These are phyloP conservation scores for Clavaria fumosa DNA, from an alignment of 768 basidiomycete species.

Conservation along the genomic window DNA sequence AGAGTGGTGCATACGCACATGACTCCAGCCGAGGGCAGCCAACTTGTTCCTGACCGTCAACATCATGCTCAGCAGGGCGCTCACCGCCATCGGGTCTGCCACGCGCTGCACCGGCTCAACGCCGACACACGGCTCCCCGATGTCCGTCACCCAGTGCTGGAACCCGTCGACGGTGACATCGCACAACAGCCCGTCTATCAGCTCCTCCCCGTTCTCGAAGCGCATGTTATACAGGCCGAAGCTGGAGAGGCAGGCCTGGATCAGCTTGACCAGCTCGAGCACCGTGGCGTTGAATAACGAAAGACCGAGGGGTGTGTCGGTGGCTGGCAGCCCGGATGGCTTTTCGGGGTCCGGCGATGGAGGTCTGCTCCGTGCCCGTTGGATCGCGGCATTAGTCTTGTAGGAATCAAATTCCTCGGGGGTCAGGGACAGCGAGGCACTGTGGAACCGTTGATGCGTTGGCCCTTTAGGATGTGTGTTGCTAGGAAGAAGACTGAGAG, in stretches of 20 bases:
- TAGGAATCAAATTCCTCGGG: no score
- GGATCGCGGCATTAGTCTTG: no score
- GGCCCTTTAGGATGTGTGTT: no score
- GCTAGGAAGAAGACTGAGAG: constrained; percentile 10
- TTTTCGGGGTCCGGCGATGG: constrained; percentile 17
- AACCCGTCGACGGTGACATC: constrained; percentile 64
- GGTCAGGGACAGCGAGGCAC: constrained; percentile 1
- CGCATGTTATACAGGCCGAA: constrained; percentile 43
- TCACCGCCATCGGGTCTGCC: constrained; percentile 57
- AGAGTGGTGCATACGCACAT: constrained; percentile 17
- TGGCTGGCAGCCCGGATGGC: no score
- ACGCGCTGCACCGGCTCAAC: constrained; percentile 63
- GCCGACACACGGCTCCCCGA: constrained; percentile 45
- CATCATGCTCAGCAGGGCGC: constrained; percentile 55
- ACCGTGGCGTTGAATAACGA: constrained; percentile 50
- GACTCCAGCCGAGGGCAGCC: constrained; percentile 33
- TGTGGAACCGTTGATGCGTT: no score
- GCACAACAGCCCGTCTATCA: constrained; percentile 63
- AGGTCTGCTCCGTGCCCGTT: neutral
- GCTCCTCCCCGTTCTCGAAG: neutral
- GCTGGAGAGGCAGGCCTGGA: constrained; percentile 55
- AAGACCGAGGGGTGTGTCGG: no score
- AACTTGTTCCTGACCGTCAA: constrained; percentile 57
- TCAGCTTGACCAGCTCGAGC: constrained; percentile 58
- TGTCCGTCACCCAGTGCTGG: constrained; percentile 45